Conservation (phyloP, 2,329 filamentous ascomycete genomes). For the Plectosphaerella cucumerina region DNA sequence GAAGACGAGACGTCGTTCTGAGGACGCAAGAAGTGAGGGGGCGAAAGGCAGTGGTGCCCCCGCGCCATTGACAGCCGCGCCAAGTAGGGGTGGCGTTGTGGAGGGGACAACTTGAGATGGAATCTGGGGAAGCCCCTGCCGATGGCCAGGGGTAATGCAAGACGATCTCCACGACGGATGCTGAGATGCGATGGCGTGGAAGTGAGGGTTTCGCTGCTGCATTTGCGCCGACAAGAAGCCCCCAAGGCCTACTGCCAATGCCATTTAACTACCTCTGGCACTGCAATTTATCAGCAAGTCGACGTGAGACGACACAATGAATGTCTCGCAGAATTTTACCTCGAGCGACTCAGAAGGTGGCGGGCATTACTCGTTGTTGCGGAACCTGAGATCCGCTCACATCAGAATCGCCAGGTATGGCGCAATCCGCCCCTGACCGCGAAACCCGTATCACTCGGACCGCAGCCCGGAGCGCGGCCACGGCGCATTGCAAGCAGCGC, state of each 20-base stretch:
- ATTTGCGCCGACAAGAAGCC: too few species aligned
- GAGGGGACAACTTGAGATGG: not conserved
- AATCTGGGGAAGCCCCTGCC: too few species aligned
- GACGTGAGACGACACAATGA: slow-evolving; percentile 1
- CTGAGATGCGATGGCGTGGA: too few species aligned
- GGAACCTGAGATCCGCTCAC: slow-evolving; percentile 12
- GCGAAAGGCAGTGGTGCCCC: not conserved
- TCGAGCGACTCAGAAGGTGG: too few species aligned
- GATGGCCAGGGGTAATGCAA: too few species aligned
- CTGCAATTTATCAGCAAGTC: too few species aligned
- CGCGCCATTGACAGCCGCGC: not conserved
- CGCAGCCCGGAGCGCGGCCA: not conserved
- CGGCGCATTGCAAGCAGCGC: not conserved
- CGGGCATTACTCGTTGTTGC: not conserved
- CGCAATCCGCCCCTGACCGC: slow-evolving; percentile 17
- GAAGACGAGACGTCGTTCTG: slow-evolving; percentile 21
- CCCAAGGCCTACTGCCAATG: too few species aligned
- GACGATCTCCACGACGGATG: too few species aligned
- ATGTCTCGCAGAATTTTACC: too few species aligned
- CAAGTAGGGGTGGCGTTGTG: not conserved
- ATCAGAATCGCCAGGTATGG: slow-evolving; percentile 20
- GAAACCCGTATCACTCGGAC: not conserved
- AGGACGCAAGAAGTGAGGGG: slow-evolving; percentile 2
- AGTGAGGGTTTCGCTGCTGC: too few species aligned
- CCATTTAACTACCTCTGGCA: too few species aligned